These are phyloP conservation scores for Gossypium anomalum DNA, from an alignment of 345 rosid species.

Conservation along the genomic window DNA sequence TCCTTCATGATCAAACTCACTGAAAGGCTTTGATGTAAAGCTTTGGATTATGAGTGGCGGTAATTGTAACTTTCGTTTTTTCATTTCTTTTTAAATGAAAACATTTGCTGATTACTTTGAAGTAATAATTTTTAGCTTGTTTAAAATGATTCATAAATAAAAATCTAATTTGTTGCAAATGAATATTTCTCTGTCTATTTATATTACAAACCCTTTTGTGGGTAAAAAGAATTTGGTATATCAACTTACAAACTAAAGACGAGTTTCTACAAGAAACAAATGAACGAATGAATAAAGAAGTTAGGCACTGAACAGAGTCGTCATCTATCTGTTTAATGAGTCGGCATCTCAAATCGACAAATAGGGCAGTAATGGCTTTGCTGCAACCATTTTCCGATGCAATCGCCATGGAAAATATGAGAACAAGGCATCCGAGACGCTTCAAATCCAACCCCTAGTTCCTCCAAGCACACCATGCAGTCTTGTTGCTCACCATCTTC, in stretches of 20 bases:
- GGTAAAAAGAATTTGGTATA: too few relatives aligned
- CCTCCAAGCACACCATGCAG: background rate
- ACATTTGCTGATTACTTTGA: slow-evolving; percentile 9
- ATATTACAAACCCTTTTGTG: too few relatives aligned
- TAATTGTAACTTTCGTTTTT: background rate
- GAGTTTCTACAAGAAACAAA: too few relatives aligned
- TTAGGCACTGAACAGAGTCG: too few relatives aligned
- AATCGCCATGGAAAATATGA: background rate
- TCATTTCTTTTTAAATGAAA: background rate
- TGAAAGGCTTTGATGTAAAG: slow-evolving; percentile 56
- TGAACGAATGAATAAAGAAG: too few relatives aligned
- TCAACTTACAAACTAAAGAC: too few relatives aligned
- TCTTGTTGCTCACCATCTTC: background rate
- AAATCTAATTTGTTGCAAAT: background rate
- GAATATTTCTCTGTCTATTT: too few relatives aligned
- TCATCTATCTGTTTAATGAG: too few relatives aligned
- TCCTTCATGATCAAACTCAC: slow-evolving; percentile 84
- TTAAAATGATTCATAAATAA: slow-evolving; percentile 14
- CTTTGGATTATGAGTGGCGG: background rate
- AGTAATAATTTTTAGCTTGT: slow-evolving; percentile 4
- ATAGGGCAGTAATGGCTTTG: background rate
- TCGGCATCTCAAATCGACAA: background rate
- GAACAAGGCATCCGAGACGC: background rate
- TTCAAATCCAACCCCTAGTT: background rate
- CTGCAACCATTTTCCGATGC: background rate